Conservation (phyloP, 345 rosid species). For the Triadica sebifera region DNA sequence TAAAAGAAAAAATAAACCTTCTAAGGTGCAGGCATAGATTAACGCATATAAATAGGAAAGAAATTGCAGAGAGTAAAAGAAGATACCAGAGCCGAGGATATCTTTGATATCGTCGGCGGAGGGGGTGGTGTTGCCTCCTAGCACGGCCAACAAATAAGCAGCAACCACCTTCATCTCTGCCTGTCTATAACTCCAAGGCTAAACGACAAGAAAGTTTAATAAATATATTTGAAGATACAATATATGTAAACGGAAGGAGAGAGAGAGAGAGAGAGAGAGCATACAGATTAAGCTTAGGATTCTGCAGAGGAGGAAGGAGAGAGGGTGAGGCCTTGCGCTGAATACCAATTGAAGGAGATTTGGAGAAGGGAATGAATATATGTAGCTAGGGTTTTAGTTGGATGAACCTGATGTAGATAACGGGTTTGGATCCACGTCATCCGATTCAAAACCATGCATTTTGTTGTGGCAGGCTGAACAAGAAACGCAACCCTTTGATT, state of each 20-base stretch:
- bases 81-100: constrained; percentile 47
- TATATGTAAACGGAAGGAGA: background rate
- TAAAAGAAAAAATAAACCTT: too few species aligned
- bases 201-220: background rate
- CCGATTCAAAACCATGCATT: constrained; percentile 1
- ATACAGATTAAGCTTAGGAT: background rate
- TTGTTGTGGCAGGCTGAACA: background rate
- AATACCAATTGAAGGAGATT: background rate
- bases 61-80: background rate
- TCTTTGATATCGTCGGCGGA: constrained; percentile 39
- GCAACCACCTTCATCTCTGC: constrained; percentile 49
- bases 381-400: constrained; percentile 5
- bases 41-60: background rate
- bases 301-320: background rate
- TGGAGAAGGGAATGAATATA: background rate
- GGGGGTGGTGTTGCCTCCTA: constrained; percentile 54
- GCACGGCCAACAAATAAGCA: constrained; percentile 53
- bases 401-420: background rate
- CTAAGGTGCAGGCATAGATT: background rate
- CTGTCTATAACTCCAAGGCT: background rate
- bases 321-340: background rate
- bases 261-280: background rate
- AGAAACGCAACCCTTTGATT: background rate
- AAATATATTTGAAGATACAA: background rate
- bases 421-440: background rate